Base-by-base conservation (phyloP, 2,329 filamentous ascomycete species). In the Colletotrichum noveboracense region DNA sequence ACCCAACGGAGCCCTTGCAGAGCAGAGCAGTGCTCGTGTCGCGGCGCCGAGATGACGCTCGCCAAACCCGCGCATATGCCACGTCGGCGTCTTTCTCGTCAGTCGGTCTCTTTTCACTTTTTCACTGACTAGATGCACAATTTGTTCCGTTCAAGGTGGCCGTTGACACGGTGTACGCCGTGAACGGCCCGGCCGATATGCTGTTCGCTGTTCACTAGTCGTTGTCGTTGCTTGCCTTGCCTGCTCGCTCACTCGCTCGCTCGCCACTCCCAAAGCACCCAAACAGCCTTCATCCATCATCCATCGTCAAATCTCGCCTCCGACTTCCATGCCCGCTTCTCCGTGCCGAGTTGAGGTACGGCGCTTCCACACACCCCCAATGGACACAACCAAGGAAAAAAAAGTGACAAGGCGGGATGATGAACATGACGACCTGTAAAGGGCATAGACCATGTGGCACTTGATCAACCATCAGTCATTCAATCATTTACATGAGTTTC, bases 291-390 rank as follows among this genome's bases (percentile, higher is more conserved):
- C 28, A 64, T 65, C 73, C 66, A 60, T 48, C 36, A 16, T 48
- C 34, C 66, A 26, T 61, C 34, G 28, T 34, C 24, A 48, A 48
- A 73, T 75, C 64, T 73, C 73, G 73, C 70, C 64, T 75, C 64
- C 64, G 48, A 73, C 38, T 68, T 72, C 73, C 73, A 48, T 73
- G 64, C 73, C 70, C 21, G 32, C 48, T 69, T 28, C 58, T 24
- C 28, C 69, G 62, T 72, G 72, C 72, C 73, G 73, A 67, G 32
- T 55, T 69, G 66, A 55, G 66, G 36, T 60, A 24, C 21, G 26
- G 58, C 67, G 68, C 68, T 64, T 70, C 56, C 58, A 70, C 68
- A 36, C 67, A 64, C 68, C 58, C 68, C 36, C 28, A 30, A 38
- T n/a, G 38, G 38, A 43, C 38, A 43, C 16, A n/a, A 18, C 38